These are phyloP conservation scores for Penicillium canescens DNA, from an alignment of 495 filamentous ascomycete species.

Conservation along the genomic window DNA sequence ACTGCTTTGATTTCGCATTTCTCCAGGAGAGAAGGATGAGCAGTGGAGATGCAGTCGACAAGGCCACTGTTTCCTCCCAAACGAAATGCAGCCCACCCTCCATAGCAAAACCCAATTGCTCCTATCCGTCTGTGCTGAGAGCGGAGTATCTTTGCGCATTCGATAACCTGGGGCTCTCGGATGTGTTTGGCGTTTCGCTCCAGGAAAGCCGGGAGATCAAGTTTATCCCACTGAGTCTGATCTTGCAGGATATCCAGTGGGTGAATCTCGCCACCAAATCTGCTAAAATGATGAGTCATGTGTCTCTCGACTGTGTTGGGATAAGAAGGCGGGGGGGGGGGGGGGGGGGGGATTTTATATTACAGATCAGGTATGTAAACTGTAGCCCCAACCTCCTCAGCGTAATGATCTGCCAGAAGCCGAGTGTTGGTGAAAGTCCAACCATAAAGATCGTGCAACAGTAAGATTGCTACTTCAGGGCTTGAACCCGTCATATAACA, in stretches of 20 bases:
- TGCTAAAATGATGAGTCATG: neutral
- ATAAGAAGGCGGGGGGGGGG: too few relatives aligned
- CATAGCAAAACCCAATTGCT: conserved; percentile 61
- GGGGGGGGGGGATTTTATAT: neutral
- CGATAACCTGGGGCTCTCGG: conserved; percentile 56
- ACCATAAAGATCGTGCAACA: conserved; percentile 52
- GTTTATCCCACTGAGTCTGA: conserved; percentile 23
- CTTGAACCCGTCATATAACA: conserved; percentile 43
- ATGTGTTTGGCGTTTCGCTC: conserved; percentile 40
- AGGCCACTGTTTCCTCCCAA: conserved; percentile 28
- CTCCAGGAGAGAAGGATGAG: conserved; percentile 52
- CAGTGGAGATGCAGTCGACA: conserved; percentile 56
- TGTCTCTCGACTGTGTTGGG: too few relatives aligned
- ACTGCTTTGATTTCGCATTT: conserved; percentile 53
- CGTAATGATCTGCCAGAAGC: conserved; percentile 51
- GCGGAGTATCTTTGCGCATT: conserved; percentile 46
- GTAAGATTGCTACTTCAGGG: conserved; percentile 37
- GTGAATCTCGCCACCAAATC: conserved; percentile 37
- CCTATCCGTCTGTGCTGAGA: conserved; percentile 42
- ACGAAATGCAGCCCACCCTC: conserved; percentile 39
- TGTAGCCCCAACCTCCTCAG: conserved; percentile 42
- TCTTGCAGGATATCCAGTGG: conserved; percentile 32
- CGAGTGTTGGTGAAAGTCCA: conserved; percentile 50
- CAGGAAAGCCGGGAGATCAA: conserved; percentile 42
- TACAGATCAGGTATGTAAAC: conserved; percentile 52